Percentiles rank a stretch among this genome's conserved stretches.
Evolutionary conservation across 441 rosid genomes (phyloP).

Genomic region (Bocquillonia castaneifolia): DNA sequence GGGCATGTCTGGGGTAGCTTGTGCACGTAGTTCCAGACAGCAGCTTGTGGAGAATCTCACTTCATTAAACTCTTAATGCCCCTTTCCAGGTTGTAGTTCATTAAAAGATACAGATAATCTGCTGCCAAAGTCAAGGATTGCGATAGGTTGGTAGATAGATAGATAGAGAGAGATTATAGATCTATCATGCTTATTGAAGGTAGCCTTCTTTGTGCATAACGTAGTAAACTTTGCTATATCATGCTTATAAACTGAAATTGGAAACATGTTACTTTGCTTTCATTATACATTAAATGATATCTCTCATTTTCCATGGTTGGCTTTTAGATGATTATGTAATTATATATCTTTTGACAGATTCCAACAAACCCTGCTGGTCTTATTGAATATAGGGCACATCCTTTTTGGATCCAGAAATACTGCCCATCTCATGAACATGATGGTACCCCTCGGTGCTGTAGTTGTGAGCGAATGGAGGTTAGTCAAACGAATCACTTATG

Average conservation of each 20-base stretch:
- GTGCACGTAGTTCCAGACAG: not conserved
- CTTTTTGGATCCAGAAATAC: conserved; percentile 88
- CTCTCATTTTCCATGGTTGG: conserved; percentile 26
- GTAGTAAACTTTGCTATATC: conserved; percentile 8
- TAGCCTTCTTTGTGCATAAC: conserved; percentile 1
- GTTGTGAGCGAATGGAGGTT: conserved; percentile 99
- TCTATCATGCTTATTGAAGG: too few relatives aligned
- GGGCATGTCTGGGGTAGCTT: not conserved
- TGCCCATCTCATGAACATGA: conserved; percentile 93
- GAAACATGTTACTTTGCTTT: conserved; percentile 2
- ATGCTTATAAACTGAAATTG: conserved; percentile 10
- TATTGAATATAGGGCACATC: conserved; percentile 89
- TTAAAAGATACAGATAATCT: not conserved
- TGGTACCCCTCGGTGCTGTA: conserved; percentile 87
- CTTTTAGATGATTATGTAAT: conserved; percentile 17
- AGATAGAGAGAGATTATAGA: not conserved
- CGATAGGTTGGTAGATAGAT: not conserved
- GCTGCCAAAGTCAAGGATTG: not conserved
- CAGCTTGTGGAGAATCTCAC: not conserved
- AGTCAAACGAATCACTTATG: conserved; percentile 25
- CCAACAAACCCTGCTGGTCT: conserved; percentile 81
- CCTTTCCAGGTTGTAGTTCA: not conserved
- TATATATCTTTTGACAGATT: conserved; percentile 45
- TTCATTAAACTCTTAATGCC: not conserved
- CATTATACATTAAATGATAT: conserved; percentile 15